Conservation (phyloP, 2,329 filamentous ascomycete genomes). For the Colletotrichum australisinense region DNA sequence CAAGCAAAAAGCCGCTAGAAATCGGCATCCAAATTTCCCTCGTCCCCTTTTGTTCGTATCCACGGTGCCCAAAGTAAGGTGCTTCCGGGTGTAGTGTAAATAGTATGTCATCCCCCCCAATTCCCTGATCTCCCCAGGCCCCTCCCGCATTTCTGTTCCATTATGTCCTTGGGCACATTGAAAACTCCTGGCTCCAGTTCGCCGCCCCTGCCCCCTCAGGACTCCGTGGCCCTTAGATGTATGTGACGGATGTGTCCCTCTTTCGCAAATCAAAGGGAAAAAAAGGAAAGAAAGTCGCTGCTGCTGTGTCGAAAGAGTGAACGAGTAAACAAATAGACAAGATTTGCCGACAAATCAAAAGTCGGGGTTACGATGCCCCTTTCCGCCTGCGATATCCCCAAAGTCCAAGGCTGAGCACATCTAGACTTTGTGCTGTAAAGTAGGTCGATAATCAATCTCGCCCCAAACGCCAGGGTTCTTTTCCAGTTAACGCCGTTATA, state of each 20-base stretch:
- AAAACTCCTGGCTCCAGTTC: conserved; percentile 31
- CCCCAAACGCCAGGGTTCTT: conserved; percentile 19
- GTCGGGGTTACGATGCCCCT: neutral
- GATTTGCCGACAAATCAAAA: neutral
- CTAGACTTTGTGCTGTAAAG: neutral
- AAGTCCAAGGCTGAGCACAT: neutral
- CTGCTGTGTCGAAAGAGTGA: neutral
- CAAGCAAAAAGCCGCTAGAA: neutral
- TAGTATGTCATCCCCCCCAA: conserved; percentile 6
- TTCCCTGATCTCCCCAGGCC: neutral
- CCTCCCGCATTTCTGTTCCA: neutral
- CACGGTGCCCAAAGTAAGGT: neutral
- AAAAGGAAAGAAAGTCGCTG: neutral
- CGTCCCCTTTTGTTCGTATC: neutral
- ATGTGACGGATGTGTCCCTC: neutral
- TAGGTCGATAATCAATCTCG: neutral
- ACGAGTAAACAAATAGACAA: neutral
- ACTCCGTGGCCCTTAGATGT: neutral
- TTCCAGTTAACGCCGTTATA: conserved; percentile 20
- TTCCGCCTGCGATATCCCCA: neutral
- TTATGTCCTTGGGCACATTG: conserved; percentile 11
- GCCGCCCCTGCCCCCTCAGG: neutral
- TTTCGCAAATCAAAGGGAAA: neutral
- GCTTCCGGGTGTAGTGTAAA: neutral
- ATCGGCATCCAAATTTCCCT: neutral